Base-by-base conservation (phyloP, 2,329 filamentous ascomycete genomes). In the Monosporascus cannonballus region DNA sequence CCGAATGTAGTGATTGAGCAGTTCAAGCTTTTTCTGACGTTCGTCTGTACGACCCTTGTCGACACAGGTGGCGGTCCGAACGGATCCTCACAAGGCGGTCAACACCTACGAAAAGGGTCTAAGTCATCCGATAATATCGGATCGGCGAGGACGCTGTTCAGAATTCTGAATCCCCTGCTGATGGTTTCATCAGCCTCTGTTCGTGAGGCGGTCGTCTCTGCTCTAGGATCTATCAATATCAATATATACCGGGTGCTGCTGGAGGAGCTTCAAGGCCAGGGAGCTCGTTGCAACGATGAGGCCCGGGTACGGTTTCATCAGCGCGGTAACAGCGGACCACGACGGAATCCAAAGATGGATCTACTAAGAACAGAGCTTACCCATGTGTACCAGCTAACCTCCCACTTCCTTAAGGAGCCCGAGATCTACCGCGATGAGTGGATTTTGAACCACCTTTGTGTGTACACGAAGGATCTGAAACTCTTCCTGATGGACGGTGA, bases 11-110 rank as follows among this genome's bases (percentile, higher is more conserved):
- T 96, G 53, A 84, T 99, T 54, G 95, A 97, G 69, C 94, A 99
- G 67, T 99, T 93, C 93, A 97, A 96, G 70, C 76, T 97, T 2
- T 97, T 97, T 68, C 78, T 99, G 25, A 92, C 96, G 51, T 96
- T 99, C 73, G 94, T 93, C 9, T 99, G 95, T 71, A 96, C 93
- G 9, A 97, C 94, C 0, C 77, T 99, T 52, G 92, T 89, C 38
- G 94, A 94, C 59, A 82, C 90, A 9, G 90, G 90, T 9, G 83
- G 76, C 52, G 77, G 78, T 22, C 81, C 84, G 51, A 76, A 85
- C 30, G 75, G 77, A 14, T 75, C 75, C 2, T 70, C 74, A 6
- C 78, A 78, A 61, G 79, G 79, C 56, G 78, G 79, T 38, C 87
- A 95, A 58, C 93, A 97, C 69, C 79, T 83, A 4, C 83, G 93